Evolutionary conservation across 2,329 filamentous ascomycete species (phyloP).

Genomic region (Cercospora zeina): DNA sequence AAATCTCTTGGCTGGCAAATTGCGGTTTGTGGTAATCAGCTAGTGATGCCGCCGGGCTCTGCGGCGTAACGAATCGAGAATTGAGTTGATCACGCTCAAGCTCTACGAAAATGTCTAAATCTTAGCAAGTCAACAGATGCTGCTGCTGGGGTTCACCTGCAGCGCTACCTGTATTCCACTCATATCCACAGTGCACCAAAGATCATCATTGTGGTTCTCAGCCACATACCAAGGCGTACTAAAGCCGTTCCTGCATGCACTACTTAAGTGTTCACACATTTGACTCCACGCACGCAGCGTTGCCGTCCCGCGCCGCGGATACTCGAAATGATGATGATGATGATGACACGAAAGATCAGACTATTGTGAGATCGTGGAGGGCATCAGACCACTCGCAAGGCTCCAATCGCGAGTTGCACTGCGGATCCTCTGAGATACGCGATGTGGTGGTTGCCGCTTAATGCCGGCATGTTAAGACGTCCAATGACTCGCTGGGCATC

Average conservation of each 20-base stretch:
- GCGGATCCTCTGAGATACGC: neutral
- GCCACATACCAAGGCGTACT: neutral
- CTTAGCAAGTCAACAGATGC: too few relatives aligned
- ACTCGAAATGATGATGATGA: neutral
- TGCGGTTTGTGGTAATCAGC: neutral
- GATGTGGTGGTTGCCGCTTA: neutral
- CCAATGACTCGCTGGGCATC: neutral
- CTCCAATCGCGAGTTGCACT: neutral
- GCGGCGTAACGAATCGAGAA: neutral
- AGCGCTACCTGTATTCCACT: neutral
- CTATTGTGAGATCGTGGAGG: neutral
- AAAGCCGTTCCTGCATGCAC: constrained; percentile 3
- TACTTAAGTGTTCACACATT: neutral
- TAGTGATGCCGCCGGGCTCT: neutral
- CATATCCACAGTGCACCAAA: neutral
- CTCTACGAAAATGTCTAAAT: too few relatives aligned
- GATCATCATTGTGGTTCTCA: neutral
- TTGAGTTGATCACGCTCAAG: too few relatives aligned
- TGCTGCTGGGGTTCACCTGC: neutral
- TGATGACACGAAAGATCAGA: neutral
- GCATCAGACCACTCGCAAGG: neutral
- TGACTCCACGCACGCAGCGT: neutral
- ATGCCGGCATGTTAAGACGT: constrained; percentile 1
- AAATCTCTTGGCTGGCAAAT: neutral
- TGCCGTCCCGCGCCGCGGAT: neutral